phyloP scores from a whole-genome alignment of 2,329 filamentous ascomycete species.

The Talaromyces verruculosus region DNA sequence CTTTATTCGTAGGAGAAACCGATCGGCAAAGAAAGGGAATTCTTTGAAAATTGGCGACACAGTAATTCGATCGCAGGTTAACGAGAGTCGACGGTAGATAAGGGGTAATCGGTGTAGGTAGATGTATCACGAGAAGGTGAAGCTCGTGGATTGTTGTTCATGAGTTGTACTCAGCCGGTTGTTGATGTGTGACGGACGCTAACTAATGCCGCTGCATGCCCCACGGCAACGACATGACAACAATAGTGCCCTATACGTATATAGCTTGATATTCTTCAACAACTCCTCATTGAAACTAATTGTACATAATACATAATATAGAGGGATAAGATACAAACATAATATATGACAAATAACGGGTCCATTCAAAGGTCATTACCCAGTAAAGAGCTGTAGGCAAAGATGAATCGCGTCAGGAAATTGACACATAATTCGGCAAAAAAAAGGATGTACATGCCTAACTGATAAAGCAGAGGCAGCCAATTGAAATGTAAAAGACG shows the following conservation, averaged over 20 bases:
- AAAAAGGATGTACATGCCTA: slow-evolving; percentile 43
- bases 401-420: background rate
- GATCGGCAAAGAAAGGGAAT: background rate
- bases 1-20: background rate
- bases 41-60: background rate
- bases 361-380: background rate
- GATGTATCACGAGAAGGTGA: background rate
- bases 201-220: background rate
- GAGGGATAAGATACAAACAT: background rate
- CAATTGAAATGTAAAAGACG: slow-evolving; percentile 90
- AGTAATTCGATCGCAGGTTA: background rate
- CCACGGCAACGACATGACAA: slow-evolving; percentile 15
- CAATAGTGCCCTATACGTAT: background rate
- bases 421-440: background rate
- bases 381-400: background rate
- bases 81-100: background rate
- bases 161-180: background rate
- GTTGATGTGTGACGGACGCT: slow-evolving; percentile 10
- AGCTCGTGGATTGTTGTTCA: slow-evolving; percentile 8
- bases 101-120: background rate
- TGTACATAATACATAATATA: slow-evolving; percentile 10
- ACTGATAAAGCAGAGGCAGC: slow-evolving; percentile 96
- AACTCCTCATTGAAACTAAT: background rate
- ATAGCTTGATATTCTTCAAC: background rate
- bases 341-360: background rate